Evolutionary conservation across 805 yeast species (phyloP).

Genomic region (Kazachstania africana): DNA sequence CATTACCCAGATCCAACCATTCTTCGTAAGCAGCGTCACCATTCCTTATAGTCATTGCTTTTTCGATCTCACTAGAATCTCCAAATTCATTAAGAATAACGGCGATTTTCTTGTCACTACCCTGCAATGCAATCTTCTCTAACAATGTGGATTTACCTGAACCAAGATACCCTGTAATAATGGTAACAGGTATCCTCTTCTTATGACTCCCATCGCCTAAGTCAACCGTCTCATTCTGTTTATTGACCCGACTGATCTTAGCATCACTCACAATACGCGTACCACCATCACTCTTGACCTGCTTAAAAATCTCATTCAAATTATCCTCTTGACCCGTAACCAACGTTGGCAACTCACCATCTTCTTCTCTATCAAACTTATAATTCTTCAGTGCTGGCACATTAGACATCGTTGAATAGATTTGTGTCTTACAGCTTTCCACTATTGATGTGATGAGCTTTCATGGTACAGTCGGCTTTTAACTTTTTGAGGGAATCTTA

Average conservation of each 20-base stretch:
- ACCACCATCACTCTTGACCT: conserved; percentile 20
- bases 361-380: conserved; percentile 21
- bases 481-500: no score
- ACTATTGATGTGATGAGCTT: no score
- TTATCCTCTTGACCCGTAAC: conserved; percentile 21
- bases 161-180: conserved; percentile 90
- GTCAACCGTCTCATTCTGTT: conserved; percentile 3
- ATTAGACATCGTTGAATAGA: not conserved
- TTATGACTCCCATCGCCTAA: not conserved
- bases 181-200: conserved; percentile 72
- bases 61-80: conserved; percentile 81
- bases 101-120: conserved; percentile 66
- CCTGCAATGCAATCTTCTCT: conserved; percentile 54
- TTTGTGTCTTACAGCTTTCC: no score
- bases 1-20: conserved; percentile 94
- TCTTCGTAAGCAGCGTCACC: conserved; percentile 56
- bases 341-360: conserved; percentile 24
- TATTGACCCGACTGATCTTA: conserved; percentile 22
- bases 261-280: conserved; percentile 17
- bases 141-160: conserved; percentile 87
- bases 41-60: conserved; percentile 56
- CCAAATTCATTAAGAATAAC: conserved; percentile 90
- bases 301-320: conserved; percentile 14
- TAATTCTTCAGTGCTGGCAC: conserved; percentile 25
- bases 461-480: no score